Evolutionary conservation across 148 eudicot genomes (phyloP), one percentile per base, ranked within the genome.

Genomic region (Polygonum aviculare): DNA sequence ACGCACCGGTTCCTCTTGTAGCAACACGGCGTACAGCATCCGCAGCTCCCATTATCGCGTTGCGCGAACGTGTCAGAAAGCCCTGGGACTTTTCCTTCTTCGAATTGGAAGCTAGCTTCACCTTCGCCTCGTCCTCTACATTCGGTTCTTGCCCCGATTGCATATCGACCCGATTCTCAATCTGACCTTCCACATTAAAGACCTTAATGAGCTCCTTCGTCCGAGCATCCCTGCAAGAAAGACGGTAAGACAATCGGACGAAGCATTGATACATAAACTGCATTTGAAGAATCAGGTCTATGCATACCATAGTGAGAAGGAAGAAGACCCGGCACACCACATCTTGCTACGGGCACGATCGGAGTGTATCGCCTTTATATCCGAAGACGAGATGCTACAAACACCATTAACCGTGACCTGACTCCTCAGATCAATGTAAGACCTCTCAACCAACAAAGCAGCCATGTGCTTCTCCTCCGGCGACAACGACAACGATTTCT

Each of bases 11-110:
- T 19, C 96, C 90, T 80, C 96, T 91, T 65, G 98, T 81, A 16
- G 98, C 97, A 11, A 88, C 98, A 45, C 99, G 82, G 10, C 99
- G 88, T 62, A 96, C 99, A 77, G 99, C 99, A 85, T 88, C 99
- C 26, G 99, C 99, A 72, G 99, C 99, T 52, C 99, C 99, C 90
- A 96, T 85, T 51, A 96, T 85, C 72, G 99, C 99, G 77, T 96
- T 91, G 12, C 98, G 94, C 59, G 99, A 96, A 70, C 97, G 83
- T 57, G 91, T 93, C 60, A 96, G 78, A 83, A 96, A 96, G 45
- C 97, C 95, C 69, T 83, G 90, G 12, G 97, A 78, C 80, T 96
- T 96, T 57, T 96, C 99, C 88, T 93, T 96, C 78, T 96, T 96
- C 16, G 72, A 67, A 59, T 86, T 82, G 15, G 97, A 83, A n/a